Evolutionary conservation across 1,139 yeast species (phyloP).

Genomic region (Candida sanyaensis): DNA sequence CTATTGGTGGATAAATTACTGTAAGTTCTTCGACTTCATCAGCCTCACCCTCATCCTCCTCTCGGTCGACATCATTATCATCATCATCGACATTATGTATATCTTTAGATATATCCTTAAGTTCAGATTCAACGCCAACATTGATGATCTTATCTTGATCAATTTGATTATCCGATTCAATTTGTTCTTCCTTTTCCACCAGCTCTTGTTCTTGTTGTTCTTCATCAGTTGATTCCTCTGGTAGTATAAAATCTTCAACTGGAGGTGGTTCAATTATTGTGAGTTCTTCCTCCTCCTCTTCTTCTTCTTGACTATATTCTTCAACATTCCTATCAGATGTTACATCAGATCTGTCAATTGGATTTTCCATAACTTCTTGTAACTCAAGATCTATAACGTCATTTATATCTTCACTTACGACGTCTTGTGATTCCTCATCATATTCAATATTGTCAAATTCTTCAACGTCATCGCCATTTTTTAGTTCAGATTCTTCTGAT

Average conservation of each 20-base stretch:
- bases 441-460: not conserved
- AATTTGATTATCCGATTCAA: not conserved
- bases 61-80: no score
- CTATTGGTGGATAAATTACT: no score
- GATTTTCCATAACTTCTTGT: not conserved
- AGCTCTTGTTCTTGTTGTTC: slow-evolving; percentile 2
- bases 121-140: not conserved
- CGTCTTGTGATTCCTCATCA: slow-evolving; percentile 3
- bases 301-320: not conserved
- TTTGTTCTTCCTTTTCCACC: slow-evolving; percentile 1
- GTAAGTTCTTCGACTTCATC: no score
- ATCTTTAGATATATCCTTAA: not conserved
- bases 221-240: not conserved
- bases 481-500: not conserved
- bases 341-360: slow-evolving; percentile 7
- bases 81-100: no score
- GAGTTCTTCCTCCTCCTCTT: slow-evolving; percentile 3
- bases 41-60: no score
- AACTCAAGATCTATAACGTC: slow-evolving; percentile 9
- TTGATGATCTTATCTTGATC: no score
- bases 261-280: slow-evolving; percentile 7
- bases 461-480: not conserved
- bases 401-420: slow-evolving; percentile 8
- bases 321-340: not conserved
- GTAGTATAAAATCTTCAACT: slow-evolving; percentile 1